phyloP scores from a whole-genome alignment of 768 basidiomycete genomes.

The Mycena rebaudengoi region DNA sequence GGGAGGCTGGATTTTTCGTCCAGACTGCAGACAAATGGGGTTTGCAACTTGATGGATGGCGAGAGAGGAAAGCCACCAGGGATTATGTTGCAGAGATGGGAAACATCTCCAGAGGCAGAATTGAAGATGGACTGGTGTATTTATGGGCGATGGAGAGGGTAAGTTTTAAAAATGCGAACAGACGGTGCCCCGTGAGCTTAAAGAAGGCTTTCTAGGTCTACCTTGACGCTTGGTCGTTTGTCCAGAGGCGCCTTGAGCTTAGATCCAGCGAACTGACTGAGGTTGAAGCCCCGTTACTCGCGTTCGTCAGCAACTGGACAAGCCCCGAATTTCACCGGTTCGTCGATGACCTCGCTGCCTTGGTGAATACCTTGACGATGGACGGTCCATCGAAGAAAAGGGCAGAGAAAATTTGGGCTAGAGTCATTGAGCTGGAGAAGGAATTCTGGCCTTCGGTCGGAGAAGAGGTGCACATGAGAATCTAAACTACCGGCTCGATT shows the following conservation, averaged over 20 bases:
- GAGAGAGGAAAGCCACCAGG: conserved; percentile 65
- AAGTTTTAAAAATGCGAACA: background rate
- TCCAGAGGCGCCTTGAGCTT: conserved; percentile 31
- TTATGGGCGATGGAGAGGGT: conserved; percentile 87
- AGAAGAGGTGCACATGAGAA: conserved; percentile 36
- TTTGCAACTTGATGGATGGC: conserved; percentile 58
- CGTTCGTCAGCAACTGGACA: conserved; percentile 74
- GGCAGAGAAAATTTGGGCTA: conserved; percentile 62
- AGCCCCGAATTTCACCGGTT: conserved; percentile 59
- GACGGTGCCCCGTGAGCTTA: background rate
- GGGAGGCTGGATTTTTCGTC: conserved; percentile 68
- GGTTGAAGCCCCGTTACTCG: conserved; percentile 49
- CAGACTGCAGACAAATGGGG: conserved; percentile 53
- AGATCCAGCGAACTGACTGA: conserved; percentile 2
- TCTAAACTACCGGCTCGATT: background rate
- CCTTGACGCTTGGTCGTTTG: conserved; percentile 71
- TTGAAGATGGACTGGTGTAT: conserved; percentile 75
- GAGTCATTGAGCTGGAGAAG: conserved; percentile 68
- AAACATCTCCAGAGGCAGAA: conserved; percentile 53
- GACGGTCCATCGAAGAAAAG: conserved; percentile 39
- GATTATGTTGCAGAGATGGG: conserved; percentile 80
- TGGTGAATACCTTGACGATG: conserved; percentile 56
- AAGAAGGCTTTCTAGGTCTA: conserved; percentile 74
- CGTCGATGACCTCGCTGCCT: conserved; percentile 55
- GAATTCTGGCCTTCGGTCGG: conserved; percentile 65